Conservation (phyloP, 805 yeast species). For the Barnettozyma vustinii region DNA sequence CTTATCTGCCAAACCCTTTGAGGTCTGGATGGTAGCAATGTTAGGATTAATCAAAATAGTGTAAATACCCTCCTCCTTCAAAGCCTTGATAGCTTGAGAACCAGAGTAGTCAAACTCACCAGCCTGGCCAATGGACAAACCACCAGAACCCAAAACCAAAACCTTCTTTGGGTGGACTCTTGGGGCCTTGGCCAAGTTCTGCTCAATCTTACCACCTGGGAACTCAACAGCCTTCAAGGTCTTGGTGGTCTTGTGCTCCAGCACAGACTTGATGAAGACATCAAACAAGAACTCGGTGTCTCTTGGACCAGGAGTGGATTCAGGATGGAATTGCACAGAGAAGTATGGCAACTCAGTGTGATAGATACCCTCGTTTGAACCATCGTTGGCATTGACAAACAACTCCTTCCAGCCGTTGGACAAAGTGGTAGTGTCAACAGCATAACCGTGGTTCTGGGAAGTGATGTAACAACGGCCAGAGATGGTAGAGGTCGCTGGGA, state of each 20-base stretch:
- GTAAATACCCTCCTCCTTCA: constrained; percentile 96
- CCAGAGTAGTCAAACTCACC: constrained; percentile 99
- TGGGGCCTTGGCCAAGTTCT: constrained; percentile 72
- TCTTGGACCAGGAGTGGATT: constrained; percentile 98
- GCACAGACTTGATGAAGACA: constrained; percentile 78
- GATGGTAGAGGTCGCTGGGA: constrained; percentile 85
- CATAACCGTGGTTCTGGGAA: constrained; percentile 98
- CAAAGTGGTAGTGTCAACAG: constrained; percentile 81
- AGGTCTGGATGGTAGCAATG: constrained; percentile 97
- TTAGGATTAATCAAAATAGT: constrained; percentile 95
- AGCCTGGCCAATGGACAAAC: constrained; percentile 97
- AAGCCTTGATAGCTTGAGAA: constrained; percentile 97
- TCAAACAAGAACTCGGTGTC: constrained; percentile 97
- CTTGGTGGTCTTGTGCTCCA: constrained; percentile 50
- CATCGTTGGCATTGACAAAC: constrained; percentile 93
- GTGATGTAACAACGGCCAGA: constrained; percentile 98
- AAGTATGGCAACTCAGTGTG: constrained; percentile 82
- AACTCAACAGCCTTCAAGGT: constrained; percentile 67
- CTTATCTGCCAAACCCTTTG: constrained; percentile 96
- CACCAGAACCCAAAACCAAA: constrained; percentile 94
- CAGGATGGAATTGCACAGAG: constrained; percentile 99
- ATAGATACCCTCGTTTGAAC: constrained; percentile 97
- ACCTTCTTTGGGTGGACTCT: constrained; percentile 84
- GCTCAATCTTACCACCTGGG: constrained; percentile 83
- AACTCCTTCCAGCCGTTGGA: constrained; percentile 84